Evolutionary conservation across 2,329 filamentous ascomycete genomes (phyloP).

Genomic region (Hymenoscyphus fraxineus): DNA sequence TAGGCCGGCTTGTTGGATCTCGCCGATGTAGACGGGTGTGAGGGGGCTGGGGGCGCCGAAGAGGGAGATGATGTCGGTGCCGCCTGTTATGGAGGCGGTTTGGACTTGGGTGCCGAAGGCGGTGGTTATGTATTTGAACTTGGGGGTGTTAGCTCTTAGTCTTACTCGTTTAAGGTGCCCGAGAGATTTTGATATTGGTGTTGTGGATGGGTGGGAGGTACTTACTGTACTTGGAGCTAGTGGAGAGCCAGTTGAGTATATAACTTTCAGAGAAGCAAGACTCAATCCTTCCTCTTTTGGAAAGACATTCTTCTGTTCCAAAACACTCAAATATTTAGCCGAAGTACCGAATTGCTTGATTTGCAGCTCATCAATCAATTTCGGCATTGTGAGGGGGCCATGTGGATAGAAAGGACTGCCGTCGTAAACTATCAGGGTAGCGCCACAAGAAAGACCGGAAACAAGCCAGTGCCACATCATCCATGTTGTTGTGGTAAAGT

Average conservation of each 20-base stretch:
- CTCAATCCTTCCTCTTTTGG: slow-evolving; percentile 53
- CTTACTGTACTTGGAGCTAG: slow-evolving; percentile 85
- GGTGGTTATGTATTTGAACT: slow-evolving; percentile 69
- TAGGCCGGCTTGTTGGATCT: slow-evolving; percentile 74
- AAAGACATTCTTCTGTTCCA: slow-evolving; percentile 72
- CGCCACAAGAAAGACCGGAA: slow-evolving; percentile 76
- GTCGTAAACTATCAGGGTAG: slow-evolving; percentile 83
- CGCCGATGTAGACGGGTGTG: slow-evolving; percentile 66
- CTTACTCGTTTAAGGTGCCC: no score
- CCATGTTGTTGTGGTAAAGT: slow-evolving; percentile 94
- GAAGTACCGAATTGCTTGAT: slow-evolving; percentile 95
- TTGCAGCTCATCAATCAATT: slow-evolving; percentile 71
- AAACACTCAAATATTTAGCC: slow-evolving; percentile 85
- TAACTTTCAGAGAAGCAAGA: slow-evolving; percentile 67
- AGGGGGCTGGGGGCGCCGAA: slow-evolving; percentile 83
- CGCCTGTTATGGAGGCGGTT: slow-evolving; percentile 88
- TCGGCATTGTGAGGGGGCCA: slow-evolving; percentile 76
- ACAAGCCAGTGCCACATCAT: slow-evolving; percentile 99
- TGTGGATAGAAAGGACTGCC: slow-evolving; percentile 84
- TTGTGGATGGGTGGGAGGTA: neutral
- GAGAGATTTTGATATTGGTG: neutral
- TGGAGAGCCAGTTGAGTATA: slow-evolving; percentile 92
- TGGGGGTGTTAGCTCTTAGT: neutral
- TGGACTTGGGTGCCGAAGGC: slow-evolving; percentile 79
- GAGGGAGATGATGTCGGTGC: slow-evolving; percentile 93